A percentile compares a stretch with the other conserved stretches of the same genome.
Evolutionary conservation across 345 rosid species (phyloP).

Genomic region (Melaleuca alternifolia): DNA sequence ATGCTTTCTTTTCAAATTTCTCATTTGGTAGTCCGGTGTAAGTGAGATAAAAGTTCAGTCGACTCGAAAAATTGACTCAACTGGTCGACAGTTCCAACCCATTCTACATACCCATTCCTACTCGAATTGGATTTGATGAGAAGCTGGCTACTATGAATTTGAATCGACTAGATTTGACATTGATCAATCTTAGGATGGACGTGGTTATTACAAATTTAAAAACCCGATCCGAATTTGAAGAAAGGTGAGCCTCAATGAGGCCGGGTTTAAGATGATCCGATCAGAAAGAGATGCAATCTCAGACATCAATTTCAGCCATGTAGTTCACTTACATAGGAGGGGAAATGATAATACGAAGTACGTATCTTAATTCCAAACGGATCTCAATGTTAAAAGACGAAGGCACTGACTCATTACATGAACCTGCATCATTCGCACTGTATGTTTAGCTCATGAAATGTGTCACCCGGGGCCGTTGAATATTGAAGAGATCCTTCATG

Average conservation of each 20-base stretch:
- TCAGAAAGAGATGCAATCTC: neutral
- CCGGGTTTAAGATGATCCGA: neutral
- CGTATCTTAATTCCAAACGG: no score
- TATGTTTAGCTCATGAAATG: neutral
- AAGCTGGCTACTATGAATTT: neutral
- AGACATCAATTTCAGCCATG: neutral
- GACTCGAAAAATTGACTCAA: neutral
- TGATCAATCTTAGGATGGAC: neutral
- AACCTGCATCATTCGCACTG: neutral
- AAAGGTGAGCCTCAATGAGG: neutral
- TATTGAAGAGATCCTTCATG: neutral
- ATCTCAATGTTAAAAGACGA: no score
- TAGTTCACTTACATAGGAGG: no score
- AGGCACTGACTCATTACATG: no score
- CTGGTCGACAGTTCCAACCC: neutral
- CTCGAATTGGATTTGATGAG: neutral
- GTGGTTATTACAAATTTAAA: neutral
- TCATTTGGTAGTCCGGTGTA: neutral
- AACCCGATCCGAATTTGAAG: neutral
- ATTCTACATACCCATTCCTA: neutral
- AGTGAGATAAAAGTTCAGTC: neutral
- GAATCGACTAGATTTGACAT: neutral
- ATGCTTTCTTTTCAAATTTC: neutral
- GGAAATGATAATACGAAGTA: no score
- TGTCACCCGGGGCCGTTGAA: neutral